These are phyloP conservation scores for Rhododendron kiyosumense DNA, from an alignment of 148 eudicot species.

Conservation along the genomic window DNA sequence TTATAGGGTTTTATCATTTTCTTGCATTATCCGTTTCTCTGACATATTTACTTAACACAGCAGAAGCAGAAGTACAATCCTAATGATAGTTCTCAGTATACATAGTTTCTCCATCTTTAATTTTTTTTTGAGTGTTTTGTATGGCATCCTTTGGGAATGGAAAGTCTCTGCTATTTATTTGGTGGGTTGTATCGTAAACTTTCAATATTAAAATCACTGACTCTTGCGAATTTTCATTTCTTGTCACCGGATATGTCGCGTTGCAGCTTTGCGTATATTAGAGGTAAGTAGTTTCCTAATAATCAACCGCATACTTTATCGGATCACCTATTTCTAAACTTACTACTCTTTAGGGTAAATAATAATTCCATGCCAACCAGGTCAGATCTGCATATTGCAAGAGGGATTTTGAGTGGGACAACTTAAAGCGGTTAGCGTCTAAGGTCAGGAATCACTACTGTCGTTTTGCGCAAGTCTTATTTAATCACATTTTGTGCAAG, in stretches of 20 bases:
- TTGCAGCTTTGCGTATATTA: constrained; percentile 49
- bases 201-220: constrained; percentile 1
- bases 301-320: not conserved
- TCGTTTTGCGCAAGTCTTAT: not conserved
- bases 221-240: constrained; percentile 2
- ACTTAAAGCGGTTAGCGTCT: constrained; percentile 48
- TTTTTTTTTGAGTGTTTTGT: not conserved
- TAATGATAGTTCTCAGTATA: not conserved
- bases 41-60: not conserved
- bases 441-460: constrained; percentile 34
- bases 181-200: not conserved
- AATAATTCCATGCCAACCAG: constrained; percentile 23
- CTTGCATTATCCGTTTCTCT: not conserved
- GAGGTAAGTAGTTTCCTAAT: constrained; percentile 28
- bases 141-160: not conserved
- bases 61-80: not conserved
- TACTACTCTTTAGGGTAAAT: not conserved
- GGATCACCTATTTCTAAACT: not conserved
- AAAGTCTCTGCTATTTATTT: not conserved
- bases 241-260: constrained; percentile 1
- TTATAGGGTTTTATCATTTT: not conserved
- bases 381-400: constrained; percentile 93
- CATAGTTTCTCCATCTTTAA: not conserved
- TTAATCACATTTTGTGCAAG: not conserved
- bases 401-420: constrained; percentile 93